A percentile compares a stretch with the other conserved stretches of the same genome.
Evolutionary conservation across 2,329 filamentous ascomycete genomes (phyloP).

Genomic region (Passalora sequoiae): DNA sequence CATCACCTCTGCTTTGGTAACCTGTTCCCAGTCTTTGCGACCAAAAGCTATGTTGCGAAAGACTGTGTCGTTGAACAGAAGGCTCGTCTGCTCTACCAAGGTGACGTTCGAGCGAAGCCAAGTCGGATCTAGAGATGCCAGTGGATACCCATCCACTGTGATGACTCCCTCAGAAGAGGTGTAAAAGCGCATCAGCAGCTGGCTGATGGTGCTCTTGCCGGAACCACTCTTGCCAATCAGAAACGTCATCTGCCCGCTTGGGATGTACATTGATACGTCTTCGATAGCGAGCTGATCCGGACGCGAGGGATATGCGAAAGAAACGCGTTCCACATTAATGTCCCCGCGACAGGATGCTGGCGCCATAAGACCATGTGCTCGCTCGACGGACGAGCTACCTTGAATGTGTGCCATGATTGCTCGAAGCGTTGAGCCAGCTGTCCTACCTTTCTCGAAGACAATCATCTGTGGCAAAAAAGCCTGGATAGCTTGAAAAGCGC

Average conservation of each 20-base stretch:
- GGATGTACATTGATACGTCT: slow-evolving; percentile 62
- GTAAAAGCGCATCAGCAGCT: slow-evolving; percentile 75
- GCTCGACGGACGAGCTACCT: slow-evolving; percentile 13
- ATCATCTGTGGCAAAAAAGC: slow-evolving; percentile 70
- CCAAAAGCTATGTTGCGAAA: slow-evolving; percentile 74
- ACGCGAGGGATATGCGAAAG: slow-evolving; percentile 65
- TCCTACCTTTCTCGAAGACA: slow-evolving; percentile 71
- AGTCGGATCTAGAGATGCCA: slow-evolving; percentile 57
- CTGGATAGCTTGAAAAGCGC: slow-evolving; percentile 70
- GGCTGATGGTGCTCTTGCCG: slow-evolving; percentile 83
- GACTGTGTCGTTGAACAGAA: slow-evolving; percentile 76
- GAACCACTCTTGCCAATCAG: slow-evolving; percentile 83
- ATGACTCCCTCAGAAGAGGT: slow-evolving; percentile 61
- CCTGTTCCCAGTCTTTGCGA: slow-evolving; percentile 44
- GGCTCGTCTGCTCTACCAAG: slow-evolving; percentile 74
- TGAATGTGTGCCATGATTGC: slow-evolving; percentile 38
- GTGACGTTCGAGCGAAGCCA: slow-evolving; percentile 78
- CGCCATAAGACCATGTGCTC: slow-evolving; percentile 19
- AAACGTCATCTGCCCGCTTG: slow-evolving; percentile 68
- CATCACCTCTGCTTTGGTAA: slow-evolving; percentile 53
- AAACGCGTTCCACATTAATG: slow-evolving; percentile 62
- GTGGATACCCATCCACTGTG: slow-evolving; percentile 58
- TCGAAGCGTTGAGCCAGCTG: slow-evolving; percentile 62
- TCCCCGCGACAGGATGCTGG: slow-evolving; percentile 54
- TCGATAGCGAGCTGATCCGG: slow-evolving; percentile 56